A percentile compares a stretch with the other conserved stretches of the same genome.
Conservation (phyloP, 495 filamentous ascomycete genomes). For the Penicillium lagena region DNA sequence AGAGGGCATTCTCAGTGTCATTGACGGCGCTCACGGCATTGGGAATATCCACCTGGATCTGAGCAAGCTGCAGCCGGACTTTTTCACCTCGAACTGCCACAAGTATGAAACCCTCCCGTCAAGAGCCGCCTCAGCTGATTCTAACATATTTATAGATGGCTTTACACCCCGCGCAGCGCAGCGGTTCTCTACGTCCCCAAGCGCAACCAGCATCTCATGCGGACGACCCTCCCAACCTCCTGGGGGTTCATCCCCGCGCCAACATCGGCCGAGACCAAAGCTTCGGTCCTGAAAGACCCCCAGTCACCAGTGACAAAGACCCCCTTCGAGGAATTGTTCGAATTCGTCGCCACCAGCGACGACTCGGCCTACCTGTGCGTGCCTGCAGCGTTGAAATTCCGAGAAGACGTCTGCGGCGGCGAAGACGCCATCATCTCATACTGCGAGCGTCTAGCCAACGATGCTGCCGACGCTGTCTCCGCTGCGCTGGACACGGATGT, state of each 20-base stretch:
- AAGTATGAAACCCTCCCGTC: constrained; percentile 46
- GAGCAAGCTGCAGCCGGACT: constrained; percentile 61
- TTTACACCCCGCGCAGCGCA: constrained; percentile 73
- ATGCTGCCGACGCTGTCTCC: constrained; percentile 54
- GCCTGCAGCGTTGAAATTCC: constrained; percentile 61
- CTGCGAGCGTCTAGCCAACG: constrained; percentile 44
- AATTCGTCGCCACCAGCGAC: constrained; percentile 73
- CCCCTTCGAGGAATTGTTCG: constrained; percentile 63
- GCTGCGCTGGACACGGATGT: constrained; percentile 62
- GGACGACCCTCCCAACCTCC: constrained; percentile 67
- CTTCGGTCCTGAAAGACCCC: constrained; percentile 43
- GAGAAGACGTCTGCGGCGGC: constrained; percentile 63
- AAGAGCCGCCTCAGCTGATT: not conserved
- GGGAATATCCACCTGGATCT: constrained; percentile 71
- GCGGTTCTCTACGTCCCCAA: constrained; percentile 73
- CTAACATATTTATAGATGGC: constrained; percentile 51
- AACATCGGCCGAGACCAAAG: constrained; percentile 12
- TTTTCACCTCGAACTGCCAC: constrained; percentile 78
- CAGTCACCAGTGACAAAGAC: constrained; percentile 36
- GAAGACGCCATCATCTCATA: constrained; percentile 64
- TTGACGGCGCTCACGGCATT: constrained; percentile 82
- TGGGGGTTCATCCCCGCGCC: constrained; percentile 45
- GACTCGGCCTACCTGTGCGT: constrained; percentile 64
- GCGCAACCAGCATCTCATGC: constrained; percentile 66
- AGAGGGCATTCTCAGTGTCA: constrained; percentile 52